phyloP scores from a whole-genome alignment of 495 filamentous ascomycete species.

The Margaritispora aquatica region DNA sequence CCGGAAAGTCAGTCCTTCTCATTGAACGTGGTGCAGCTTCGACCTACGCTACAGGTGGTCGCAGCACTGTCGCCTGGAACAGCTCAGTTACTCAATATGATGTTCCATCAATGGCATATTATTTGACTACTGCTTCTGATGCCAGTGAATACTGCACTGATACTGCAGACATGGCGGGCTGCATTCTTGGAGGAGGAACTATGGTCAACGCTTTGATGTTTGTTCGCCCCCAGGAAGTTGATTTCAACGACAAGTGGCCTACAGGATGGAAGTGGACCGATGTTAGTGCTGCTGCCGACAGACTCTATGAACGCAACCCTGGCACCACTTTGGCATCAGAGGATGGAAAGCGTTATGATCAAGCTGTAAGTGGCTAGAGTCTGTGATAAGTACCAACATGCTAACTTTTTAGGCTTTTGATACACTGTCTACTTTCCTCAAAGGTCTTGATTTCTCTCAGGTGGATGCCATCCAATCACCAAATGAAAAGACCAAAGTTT shows the following conservation, averaged over 20 bases:
- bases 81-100: slow-evolving; percentile 61
- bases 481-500: slow-evolving; percentile 59
- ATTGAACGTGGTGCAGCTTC: slow-evolving; percentile 58
- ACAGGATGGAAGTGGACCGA: slow-evolving; percentile 61
- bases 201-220: slow-evolving; percentile 60
- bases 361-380: slow-evolving; percentile 26
- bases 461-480: slow-evolving; percentile 53
- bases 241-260: slow-evolving; percentile 72
- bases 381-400: background rate
- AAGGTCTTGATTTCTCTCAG: slow-evolving; percentile 48
- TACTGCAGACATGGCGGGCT: slow-evolving; percentile 66
- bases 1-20: slow-evolving; percentile 55
- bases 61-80: slow-evolving; percentile 33
- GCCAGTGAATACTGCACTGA: slow-evolving; percentile 46
- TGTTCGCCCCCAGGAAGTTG: slow-evolving; percentile 35
- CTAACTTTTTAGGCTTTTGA: slow-evolving; percentile 26
- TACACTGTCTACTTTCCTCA: slow-evolving; percentile 35
- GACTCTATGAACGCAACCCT: slow-evolving; percentile 62
- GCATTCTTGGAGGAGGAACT: slow-evolving; percentile 68
- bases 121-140: slow-evolving; percentile 15
- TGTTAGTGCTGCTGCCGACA: slow-evolving; percentile 45
- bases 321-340: slow-evolving; percentile 58
- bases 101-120: slow-evolving; percentile 54
- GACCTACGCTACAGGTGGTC: slow-evolving; percentile 33
- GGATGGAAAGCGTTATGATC: slow-evolving; percentile 61